Evolutionary conservation across 2,329 filamentous ascomycete genomes (phyloP), one percentile per base, ranked within the genome.

Genomic region (Colletotrichum sp.): DNA sequence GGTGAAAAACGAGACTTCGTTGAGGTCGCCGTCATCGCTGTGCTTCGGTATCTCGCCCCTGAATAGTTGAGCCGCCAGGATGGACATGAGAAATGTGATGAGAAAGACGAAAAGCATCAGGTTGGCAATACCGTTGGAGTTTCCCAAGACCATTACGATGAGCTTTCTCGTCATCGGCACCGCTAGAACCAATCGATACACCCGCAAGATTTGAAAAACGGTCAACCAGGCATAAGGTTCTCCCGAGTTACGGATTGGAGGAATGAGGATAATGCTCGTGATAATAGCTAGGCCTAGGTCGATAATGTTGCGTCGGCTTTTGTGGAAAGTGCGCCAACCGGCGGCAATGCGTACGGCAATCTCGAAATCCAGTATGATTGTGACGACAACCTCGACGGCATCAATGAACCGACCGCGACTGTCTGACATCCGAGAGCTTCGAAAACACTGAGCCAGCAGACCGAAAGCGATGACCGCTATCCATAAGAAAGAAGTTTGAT

Each of bases 31-130:
- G n/a, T 86, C 83, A 3, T 87, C 84, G 78, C 95, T 91, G n/a
- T 88, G 80, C 36, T 89, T 80, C 1, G 95, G 93, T 32, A 99
- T 91, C 80, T 98, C 93, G 34, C 96, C 96, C 44, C 97, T 93
- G 81, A 99, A 98, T 6, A 99, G 91, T 83, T 99, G 96, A 2
- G 94, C 92, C 8, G 97, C 97, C 80, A 99, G 96, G 74, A 99
- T 98, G 5, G 97, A 94, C 79, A 96, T 95, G 62, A 99, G 89
- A 81, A 98, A 99, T 1, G 96, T 98, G 81, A 98, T 95, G 68
- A 99, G 89, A 82, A 99, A 98, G 81, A 99, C 96, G 83, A 99
- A 99, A 21, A 99, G 88, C 86, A 99, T 98, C 77, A 99, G 88
- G 82, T 99, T 99, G 52, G 95, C 91, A 77, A 99, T 93, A 94